Conservation (phyloP, 352 stramenopile species). For the Globisporangium megalacanthum region DNA sequence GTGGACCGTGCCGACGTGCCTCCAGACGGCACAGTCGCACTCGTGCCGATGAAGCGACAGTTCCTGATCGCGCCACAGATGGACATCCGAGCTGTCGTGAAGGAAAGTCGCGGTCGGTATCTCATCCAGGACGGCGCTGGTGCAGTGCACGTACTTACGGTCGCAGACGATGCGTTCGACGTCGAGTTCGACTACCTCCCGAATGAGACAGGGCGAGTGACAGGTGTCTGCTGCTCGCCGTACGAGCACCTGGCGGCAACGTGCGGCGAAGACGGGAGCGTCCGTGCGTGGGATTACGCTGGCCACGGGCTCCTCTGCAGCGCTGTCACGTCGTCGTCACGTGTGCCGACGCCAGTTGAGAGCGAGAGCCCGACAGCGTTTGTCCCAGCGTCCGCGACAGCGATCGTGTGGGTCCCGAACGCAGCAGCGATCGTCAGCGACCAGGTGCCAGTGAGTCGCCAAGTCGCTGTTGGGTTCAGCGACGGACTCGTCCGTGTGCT, state of each 20-base stretch:
- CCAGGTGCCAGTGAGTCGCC: slow-evolving; percentile 47
- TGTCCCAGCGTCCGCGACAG: slow-evolving; percentile 35
- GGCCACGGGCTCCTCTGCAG: slow-evolving; percentile 12
- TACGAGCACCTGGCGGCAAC: slow-evolving; percentile 84
- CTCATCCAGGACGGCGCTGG: slow-evolving; percentile 60
- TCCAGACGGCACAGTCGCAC: slow-evolving; percentile 70
- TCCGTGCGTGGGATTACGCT: slow-evolving; percentile 88
- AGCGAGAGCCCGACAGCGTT: slow-evolving; percentile 12
- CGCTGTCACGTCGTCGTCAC: slow-evolving; percentile 7
- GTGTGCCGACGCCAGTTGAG: slow-evolving; percentile 12
- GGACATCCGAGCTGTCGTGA: slow-evolving; percentile 67
- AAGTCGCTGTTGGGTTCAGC: slow-evolving; percentile 86
- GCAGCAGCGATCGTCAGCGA: slow-evolving; percentile 30
- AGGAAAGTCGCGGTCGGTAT: slow-evolving; percentile 32
- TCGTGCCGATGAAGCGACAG: slow-evolving; percentile 61
- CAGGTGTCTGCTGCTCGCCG: slow-evolving; percentile 72
- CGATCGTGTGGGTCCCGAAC: slow-evolving; percentile 72
- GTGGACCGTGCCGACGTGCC: slow-evolving; percentile 86
- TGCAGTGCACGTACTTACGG: slow-evolving; percentile 40
- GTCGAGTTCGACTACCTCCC: slow-evolving; percentile 51
- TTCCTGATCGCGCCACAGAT: slow-evolving; percentile 47
- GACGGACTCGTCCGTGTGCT: slow-evolving; percentile 84
- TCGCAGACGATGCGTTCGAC: slow-evolving; percentile 28
- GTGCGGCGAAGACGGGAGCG: slow-evolving; percentile 77
- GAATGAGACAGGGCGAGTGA: slow-evolving; percentile 65